Percentiles rank a stretch among this genome's conserved stretches.
Evolutionary conservation across 306 rosid genomes (phyloP).

Genomic region (Malus fusca): DNA sequence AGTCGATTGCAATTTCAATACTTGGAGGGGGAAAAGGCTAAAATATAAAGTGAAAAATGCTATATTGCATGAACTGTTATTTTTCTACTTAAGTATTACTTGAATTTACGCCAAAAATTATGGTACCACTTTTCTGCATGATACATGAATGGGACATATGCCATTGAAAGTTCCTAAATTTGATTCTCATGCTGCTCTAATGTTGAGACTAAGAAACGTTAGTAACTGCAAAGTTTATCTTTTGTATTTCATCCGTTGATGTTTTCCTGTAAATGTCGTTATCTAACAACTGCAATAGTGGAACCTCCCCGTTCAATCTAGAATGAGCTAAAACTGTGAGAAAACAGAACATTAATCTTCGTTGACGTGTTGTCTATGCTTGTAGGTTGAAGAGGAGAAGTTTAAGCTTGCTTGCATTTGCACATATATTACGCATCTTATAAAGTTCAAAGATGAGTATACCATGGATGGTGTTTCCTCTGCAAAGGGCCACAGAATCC

Average conservation of each 20-base stretch:
- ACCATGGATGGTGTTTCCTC: slow-evolving; percentile 42
- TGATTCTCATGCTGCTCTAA: neutral
- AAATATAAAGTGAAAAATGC: neutral
- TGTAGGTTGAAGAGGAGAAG: slow-evolving; percentile 71
- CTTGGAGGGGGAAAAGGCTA: too few species aligned
- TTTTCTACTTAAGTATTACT: neutral
- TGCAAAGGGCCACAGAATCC: slow-evolving; percentile 50
- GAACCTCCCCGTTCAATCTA: neutral
- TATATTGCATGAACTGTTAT: neutral
- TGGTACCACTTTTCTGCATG: neutral
- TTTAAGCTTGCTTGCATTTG: slow-evolving; percentile 45
- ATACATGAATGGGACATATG: neutral
- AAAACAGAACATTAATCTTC: neutral
- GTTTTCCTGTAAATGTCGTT: neutral
- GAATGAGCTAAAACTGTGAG: neutral
- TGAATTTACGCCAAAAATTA: neutral
- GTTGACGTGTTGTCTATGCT: neutral
- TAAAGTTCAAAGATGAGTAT: slow-evolving; percentile 67
- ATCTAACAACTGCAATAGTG: neutral
- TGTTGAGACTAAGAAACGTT: neutral
- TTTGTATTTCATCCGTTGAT: neutral
- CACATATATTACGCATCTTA: slow-evolving; percentile 68
- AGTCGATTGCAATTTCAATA: neutral
- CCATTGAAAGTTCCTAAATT: neutral
- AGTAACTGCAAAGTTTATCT: neutral